Conservation (phyloP, 331 rosid species). For the Acacia concinna region DNA sequence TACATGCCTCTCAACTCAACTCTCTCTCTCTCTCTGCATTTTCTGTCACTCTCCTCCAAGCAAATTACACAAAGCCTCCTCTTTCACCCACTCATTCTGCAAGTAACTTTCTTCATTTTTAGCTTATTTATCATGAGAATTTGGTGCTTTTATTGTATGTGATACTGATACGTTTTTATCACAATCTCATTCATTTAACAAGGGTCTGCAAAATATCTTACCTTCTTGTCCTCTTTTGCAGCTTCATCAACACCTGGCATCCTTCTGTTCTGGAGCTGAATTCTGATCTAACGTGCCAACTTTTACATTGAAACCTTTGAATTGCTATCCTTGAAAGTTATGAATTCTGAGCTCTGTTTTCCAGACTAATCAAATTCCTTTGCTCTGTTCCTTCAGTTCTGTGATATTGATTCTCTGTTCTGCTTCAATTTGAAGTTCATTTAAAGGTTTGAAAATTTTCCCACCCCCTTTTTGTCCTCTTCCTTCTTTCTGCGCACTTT, state of each 20-base stretch:
- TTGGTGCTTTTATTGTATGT: conserved; percentile 3
- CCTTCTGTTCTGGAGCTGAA: background rate
- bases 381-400: background rate
- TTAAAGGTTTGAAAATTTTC: conserved; percentile 18
- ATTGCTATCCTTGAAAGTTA: background rate
- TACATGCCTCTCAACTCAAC: background rate
- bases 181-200: conserved; percentile 29
- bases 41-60: background rate
- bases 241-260: conserved; percentile 27
- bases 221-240: conserved; percentile 45
- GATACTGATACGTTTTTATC: conserved; percentile 20
- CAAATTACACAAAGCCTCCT: background rate
- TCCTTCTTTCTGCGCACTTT: background rate
- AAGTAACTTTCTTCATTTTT: background rate
- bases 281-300: conserved; percentile 37
- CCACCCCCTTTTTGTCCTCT: conserved; percentile 35
- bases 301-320: background rate
- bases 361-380: background rate
- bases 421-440: conserved; percentile 14
- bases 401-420: conserved; percentile 19
- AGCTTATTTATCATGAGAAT: background rate
- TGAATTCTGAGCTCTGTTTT: background rate
- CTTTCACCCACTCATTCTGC: background rate
- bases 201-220: conserved; percentile 13
- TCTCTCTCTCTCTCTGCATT: background rate